These are phyloP conservation scores for Huntiella decipiens DNA, from an alignment of 2,329 filamentous ascomycete genomes.

Conservation along the genomic window DNA sequence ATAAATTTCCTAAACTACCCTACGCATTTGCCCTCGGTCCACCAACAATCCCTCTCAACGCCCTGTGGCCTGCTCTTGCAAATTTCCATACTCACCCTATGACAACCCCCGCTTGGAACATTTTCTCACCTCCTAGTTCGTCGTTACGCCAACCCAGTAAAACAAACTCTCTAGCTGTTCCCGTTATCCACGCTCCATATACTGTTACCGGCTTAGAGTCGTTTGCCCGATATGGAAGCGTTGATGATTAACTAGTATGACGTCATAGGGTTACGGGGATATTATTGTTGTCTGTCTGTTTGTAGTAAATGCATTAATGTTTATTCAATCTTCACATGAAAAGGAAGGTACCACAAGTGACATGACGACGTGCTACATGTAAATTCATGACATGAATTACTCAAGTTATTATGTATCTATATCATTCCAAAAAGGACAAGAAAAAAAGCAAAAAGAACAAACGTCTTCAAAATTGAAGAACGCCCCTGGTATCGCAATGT, in stretches of 20 bases:
- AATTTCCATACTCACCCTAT: not conserved
- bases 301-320: not conserved
- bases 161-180: not conserved
- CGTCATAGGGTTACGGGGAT: too few species aligned
- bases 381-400: not conserved
- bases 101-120: not conserved
- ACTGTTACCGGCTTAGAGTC: too few species aligned
- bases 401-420: not conserved
- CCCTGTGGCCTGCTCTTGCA: too few species aligned
- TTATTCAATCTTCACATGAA: not conserved
- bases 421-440: not conserved
- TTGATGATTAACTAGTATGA: too few species aligned
- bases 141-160: not conserved
- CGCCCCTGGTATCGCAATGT: too few species aligned
- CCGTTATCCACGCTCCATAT: too few species aligned
- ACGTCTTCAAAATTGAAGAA: not conserved
- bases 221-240: too few species aligned
- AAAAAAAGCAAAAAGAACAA: not conserved
- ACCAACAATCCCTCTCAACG: not conserved
- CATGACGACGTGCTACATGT: not conserved
- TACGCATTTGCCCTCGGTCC: not conserved
- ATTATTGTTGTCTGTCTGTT: too few species aligned
- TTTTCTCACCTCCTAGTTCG: not conserved
- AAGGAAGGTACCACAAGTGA: not conserved
- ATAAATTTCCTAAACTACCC: not conserved